Percentiles rank a stretch among this genome's conserved stretches.
phyloP scores from a whole-genome alignment of 805 yeast species.

The Kluyveromyces nonfermentans region DNA sequence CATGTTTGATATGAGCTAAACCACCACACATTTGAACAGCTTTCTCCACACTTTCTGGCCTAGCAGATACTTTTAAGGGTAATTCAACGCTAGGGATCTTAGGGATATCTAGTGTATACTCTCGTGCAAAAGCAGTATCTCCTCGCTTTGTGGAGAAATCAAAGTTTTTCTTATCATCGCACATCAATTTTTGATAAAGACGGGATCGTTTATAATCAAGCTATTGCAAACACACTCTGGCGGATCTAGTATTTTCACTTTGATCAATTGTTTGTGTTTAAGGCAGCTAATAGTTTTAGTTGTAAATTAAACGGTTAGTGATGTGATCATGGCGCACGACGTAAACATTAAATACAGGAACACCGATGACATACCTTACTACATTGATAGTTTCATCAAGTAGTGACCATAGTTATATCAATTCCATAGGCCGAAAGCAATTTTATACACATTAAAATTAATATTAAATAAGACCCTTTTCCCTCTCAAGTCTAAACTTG shows the following conservation, averaged over 20 bases:
- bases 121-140: slow-evolving; percentile 32
- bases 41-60: slow-evolving; percentile 38
- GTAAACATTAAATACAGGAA: no score
- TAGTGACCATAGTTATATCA: no score
- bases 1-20: slow-evolving; percentile 26
- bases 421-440: not conserved
- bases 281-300: no score
- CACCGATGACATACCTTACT: no score
- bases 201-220: not conserved
- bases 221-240: not conserved
- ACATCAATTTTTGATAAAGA: not conserved
- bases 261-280: no score
- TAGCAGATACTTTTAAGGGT: slow-evolving; percentile 52
- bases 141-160: not conserved
- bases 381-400: no score
- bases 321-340: no score
- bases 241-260: no score
- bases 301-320: no score
- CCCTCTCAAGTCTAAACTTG: slow-evolving; percentile 34
- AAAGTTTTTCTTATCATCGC: not conserved
- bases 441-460: not conserved
- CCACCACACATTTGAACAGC: slow-evolving; percentile 73
- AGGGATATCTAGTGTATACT: slow-evolving; percentile 61
- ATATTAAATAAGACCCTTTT: slow-evolving; percentile 17
- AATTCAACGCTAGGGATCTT: slow-evolving; percentile 67